Evolutionary conservation across 768 basidiomycete genomes (phyloP).

Genomic region (Panaeolus papilionaceus): DNA sequence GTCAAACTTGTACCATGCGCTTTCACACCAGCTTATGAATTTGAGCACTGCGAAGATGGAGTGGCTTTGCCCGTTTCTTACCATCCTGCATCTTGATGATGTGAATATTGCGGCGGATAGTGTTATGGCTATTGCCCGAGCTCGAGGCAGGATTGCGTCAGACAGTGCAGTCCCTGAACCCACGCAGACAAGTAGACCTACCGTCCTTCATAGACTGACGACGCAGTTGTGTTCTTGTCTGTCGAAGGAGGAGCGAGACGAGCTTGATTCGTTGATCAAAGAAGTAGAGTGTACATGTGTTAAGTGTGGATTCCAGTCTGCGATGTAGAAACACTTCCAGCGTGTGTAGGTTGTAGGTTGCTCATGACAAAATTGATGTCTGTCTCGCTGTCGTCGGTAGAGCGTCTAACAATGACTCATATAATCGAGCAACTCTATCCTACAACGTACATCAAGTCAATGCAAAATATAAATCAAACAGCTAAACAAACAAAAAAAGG

Average conservation of each 20-base stretch:
- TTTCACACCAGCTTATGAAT: slow-evolving; percentile 27
- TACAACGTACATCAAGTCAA: neutral
- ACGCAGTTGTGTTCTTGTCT: slow-evolving; percentile 28
- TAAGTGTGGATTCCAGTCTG: neutral
- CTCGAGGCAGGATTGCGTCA: slow-evolving; percentile 21
- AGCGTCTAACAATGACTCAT: too few species aligned
- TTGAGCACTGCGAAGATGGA: slow-evolving; percentile 18
- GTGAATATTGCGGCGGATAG: slow-evolving; percentile 21
- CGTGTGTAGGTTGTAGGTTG: too few species aligned
- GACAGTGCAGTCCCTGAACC: neutral
- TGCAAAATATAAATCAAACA: too few species aligned
- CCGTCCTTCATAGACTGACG: slow-evolving; percentile 28
- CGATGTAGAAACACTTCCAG: neutral
- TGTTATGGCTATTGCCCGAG: slow-evolving; percentile 27
- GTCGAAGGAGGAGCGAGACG: slow-evolving; percentile 23
- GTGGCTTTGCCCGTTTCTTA: slow-evolving; percentile 34
- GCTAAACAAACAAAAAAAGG: neutral
- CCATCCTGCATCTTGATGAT: slow-evolving; percentile 26
- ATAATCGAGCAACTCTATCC: too few species aligned
- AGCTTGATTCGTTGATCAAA: slow-evolving; percentile 21
- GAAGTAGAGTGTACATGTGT: slow-evolving; percentile 16
- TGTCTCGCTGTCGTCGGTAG: neutral
- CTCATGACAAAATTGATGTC: neutral
- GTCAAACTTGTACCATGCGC: slow-evolving; percentile 26
- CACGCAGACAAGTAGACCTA: neutral